A percentile compares a stretch with the other conserved stretches of the same genome.
phyloP scores from a whole-genome alignment of 768 basidiomycete genomes.

The Glaciozyma antarctica region DNA sequence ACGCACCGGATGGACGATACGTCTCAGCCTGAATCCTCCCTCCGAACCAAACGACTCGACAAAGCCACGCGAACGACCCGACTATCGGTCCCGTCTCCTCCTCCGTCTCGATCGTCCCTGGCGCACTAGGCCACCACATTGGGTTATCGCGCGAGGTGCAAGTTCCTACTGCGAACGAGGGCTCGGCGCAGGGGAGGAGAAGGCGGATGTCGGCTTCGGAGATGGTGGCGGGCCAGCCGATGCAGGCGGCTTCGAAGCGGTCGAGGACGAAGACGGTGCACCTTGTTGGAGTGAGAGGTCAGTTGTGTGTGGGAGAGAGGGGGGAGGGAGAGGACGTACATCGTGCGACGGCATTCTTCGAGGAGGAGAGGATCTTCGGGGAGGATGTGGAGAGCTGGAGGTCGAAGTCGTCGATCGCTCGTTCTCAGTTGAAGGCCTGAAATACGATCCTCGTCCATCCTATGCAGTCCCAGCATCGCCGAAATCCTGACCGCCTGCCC shows the following conservation, averaged over 20 bases:
- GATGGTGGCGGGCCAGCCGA: conserved; percentile 29
- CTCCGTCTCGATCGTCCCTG: conserved; percentile 14
- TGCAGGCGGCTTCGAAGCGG: conserved; percentile 23
- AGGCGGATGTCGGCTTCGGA: conserved; percentile 23
- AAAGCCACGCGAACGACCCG: conserved; percentile 26
- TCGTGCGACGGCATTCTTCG: conserved; percentile 29
- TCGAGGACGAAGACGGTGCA: conserved; percentile 29
- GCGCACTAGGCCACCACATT: conserved; percentile 16
- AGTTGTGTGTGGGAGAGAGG: neutral
- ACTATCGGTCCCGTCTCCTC: neutral
- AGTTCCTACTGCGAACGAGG: conserved; percentile 12
- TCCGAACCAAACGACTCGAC: conserved; percentile 21
- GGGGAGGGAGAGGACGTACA: conserved; percentile 5
- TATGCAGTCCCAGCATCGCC: conserved; percentile 30
- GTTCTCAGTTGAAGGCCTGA: conserved; percentile 6
- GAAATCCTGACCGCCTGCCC: conserved; percentile 27
- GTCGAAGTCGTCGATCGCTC: conserved; percentile 15
- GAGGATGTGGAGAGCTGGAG: conserved; percentile 24
- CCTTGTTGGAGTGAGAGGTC: conserved; percentile 1
- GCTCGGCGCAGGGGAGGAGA: conserved; percentile 29
- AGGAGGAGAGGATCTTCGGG: conserved; percentile 24
- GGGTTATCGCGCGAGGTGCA: conserved; percentile 22
- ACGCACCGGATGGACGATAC: conserved; percentile 20
- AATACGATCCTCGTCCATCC: conserved; percentile 32
- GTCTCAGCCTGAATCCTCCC: conserved; percentile 25